Percentiles rank a stretch among this genome's conserved stretches.
phyloP scores from a whole-genome alignment of 2,329 filamentous ascomycete genomes.

The Cercospora zeae-maydis region DNA sequence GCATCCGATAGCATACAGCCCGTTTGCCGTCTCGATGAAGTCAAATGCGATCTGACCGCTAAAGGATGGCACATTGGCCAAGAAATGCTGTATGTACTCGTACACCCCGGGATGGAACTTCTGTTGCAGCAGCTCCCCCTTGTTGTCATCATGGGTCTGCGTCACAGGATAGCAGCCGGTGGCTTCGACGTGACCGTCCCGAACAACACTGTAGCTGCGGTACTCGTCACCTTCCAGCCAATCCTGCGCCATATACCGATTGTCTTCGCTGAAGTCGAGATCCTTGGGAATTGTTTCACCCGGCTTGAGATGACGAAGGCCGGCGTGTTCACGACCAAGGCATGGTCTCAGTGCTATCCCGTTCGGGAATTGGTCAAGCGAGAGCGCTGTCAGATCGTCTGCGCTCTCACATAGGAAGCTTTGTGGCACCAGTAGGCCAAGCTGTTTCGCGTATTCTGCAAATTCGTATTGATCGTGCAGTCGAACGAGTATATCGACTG shows the following conservation, averaged over 20 bases:
- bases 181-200: constrained; percentile 27
- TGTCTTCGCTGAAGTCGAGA: constrained; percentile 19
- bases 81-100: constrained; percentile 30
- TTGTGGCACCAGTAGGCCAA: constrained; percentile 29
- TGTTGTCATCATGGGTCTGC: constrained; percentile 33
- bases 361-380: constrained; percentile 23
- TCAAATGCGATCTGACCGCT: constrained; percentile 33
- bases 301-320: constrained; percentile 18
- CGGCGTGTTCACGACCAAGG: constrained; percentile 29
- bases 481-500: constrained; percentile 27
- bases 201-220: constrained; percentile 33
- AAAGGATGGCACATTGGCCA: constrained; percentile 12
- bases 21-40: constrained; percentile 28
- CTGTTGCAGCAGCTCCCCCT: constrained; percentile 31
- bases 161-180: constrained; percentile 33
- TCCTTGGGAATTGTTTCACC: constrained; percentile 16
- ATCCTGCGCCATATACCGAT: constrained; percentile 31
- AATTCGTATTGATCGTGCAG: constrained; percentile 37
- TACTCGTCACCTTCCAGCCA: constrained; percentile 34
- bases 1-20: constrained; percentile 33
- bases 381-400: constrained; percentile 20
- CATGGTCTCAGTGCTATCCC: constrained; percentile 33
- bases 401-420: constrained; percentile 28
- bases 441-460: constrained; percentile 23
- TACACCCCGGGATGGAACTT: constrained; percentile 23